These are phyloP conservation scores for Cercospora janseana DNA, from an alignment of 2,329 filamentous ascomycete genomes.

Conservation along the genomic window DNA sequence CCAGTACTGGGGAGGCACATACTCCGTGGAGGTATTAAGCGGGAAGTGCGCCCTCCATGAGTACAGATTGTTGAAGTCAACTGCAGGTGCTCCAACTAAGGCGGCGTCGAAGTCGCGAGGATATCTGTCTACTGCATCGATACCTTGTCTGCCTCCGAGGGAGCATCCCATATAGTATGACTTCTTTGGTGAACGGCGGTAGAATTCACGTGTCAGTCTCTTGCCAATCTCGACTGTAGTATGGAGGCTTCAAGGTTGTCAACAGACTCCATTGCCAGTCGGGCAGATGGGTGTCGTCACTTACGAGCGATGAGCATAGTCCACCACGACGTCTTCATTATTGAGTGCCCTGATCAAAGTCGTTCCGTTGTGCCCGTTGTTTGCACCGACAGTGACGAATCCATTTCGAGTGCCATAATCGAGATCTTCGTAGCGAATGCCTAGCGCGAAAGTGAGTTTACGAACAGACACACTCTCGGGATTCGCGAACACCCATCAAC, in stretches of 20 bases:
- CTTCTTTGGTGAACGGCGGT: slow-evolving; percentile 42
- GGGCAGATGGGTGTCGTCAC: not conserved
- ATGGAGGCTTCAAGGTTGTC: not conserved
- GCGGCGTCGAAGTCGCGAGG: slow-evolving; percentile 57
- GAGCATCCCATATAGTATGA: slow-evolving; percentile 59
- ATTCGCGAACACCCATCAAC: not conserved
- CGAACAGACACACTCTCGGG: not conserved
- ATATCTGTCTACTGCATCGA: slow-evolving; percentile 52
- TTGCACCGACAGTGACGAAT: not conserved
- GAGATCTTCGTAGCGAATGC: not conserved
- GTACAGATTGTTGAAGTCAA: slow-evolving; percentile 40
- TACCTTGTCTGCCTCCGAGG: slow-evolving; percentile 56
- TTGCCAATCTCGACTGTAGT: not conserved
- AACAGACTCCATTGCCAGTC: not conserved
- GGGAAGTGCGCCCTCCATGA: not conserved
- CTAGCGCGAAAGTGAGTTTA: not conserved
- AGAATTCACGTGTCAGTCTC: not conserved
- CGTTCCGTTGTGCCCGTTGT: slow-evolving; percentile 2
- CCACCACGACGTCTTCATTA: not conserved
- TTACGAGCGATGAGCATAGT: not conserved
- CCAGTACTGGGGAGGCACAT: slow-evolving; percentile 38
- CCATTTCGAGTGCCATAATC: not conserved
- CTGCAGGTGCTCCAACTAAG: slow-evolving; percentile 51
- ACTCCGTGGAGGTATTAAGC: not conserved
- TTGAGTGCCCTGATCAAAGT: not conserved